Conservation (phyloP, 2,329 filamentous ascomycete genomes). For the Verticillium dahliae region DNA sequence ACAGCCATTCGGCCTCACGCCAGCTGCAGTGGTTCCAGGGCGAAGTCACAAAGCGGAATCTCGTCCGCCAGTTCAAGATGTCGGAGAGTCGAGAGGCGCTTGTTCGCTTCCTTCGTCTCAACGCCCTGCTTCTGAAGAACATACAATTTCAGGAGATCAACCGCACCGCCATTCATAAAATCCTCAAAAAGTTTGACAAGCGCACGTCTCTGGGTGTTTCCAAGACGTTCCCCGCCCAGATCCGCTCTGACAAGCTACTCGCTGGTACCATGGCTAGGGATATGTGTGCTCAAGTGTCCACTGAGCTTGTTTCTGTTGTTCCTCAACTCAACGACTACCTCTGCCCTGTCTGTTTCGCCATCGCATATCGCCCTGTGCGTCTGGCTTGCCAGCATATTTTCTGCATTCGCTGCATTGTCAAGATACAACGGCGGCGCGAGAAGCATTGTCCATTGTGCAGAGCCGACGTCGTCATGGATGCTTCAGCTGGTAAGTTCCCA, state of each 20-base stretch:
- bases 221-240: slow-evolving; percentile 51
- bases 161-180: slow-evolving; percentile 69
- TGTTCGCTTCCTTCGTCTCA: slow-evolving; percentile 64
- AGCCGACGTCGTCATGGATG: slow-evolving; percentile 61
- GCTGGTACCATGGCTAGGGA: slow-evolving; percentile 65
- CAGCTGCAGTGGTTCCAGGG: slow-evolving; percentile 67
- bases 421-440: slow-evolving; percentile 66
- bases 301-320: slow-evolving; percentile 64
- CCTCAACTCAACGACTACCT: slow-evolving; percentile 80
- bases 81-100: slow-evolving; percentile 59
- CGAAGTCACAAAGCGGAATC: slow-evolving; percentile 54
- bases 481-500: slow-evolving; percentile 51
- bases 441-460: slow-evolving; percentile 72
- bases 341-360: slow-evolving; percentile 72
- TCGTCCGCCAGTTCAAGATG: slow-evolving; percentile 58
- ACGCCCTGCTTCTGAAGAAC: slow-evolving; percentile 68
- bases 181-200: slow-evolving; percentile 90
- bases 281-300: slow-evolving; percentile 67
- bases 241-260: slow-evolving; percentile 55
- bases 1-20: slow-evolving; percentile 57
- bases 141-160: slow-evolving; percentile 84
- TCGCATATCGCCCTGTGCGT: slow-evolving; percentile 77
- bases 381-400: slow-evolving; percentile 71
- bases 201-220: slow-evolving; percentile 67
- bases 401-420: slow-evolving; percentile 77